phyloP scores from a whole-genome alignment of 2,329 filamentous ascomycete genomes.

The Fusarium heterosporum region DNA sequence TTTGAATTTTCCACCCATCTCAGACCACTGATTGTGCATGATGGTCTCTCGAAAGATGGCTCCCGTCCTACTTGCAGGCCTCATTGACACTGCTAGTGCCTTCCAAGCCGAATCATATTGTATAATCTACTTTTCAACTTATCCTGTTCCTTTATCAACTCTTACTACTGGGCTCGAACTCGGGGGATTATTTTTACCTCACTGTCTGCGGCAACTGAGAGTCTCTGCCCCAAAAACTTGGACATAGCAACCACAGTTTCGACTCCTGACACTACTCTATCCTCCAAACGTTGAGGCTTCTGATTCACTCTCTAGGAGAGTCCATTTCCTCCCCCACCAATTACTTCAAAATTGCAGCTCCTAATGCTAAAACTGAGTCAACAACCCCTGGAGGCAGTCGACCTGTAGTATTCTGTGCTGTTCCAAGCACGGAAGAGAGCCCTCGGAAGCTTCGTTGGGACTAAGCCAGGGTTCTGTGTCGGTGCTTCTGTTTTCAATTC shows the following conservation, averaged over 20 bases:
- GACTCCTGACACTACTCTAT: neutral
- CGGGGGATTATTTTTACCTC: no score
- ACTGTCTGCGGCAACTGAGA: no score
- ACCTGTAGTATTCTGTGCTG: neutral
- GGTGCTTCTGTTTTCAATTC: neutral
- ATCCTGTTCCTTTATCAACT: neutral
- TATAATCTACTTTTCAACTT: constrained; percentile 13
- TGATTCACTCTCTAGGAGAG: no score
- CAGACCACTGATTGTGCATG: no score
- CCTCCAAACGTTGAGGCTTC: neutral
- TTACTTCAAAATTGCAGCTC: no score
- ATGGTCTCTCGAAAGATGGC: neutral
- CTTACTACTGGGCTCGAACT: no score
- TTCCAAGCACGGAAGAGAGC: neutral
- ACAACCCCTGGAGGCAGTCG: no score
- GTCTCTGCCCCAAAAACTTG: neutral
- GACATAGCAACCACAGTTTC: no score
- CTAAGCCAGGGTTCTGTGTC: neutral
- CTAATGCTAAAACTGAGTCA: neutral
- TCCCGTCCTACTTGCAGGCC: neutral
- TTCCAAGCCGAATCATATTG: neutral
- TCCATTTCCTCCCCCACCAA: no score
- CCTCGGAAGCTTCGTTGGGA: neutral
- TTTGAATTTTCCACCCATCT: neutral
- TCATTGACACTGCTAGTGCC: neutral